Base-by-base conservation (phyloP, 345 rosid genomes). In the Eucalyptus curtisii region DNA sequence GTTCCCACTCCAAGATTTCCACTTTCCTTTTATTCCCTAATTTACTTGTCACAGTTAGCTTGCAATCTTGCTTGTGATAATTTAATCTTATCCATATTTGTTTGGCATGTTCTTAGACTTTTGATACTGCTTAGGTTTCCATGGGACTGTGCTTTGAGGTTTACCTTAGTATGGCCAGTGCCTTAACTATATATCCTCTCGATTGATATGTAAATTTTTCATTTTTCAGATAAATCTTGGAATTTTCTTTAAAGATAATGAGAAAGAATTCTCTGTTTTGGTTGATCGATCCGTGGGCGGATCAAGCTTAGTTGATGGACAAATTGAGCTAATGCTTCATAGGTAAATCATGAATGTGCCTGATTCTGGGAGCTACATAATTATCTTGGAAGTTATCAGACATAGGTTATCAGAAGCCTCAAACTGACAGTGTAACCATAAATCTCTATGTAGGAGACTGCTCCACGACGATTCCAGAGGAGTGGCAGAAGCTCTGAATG, bases 301-400 rank as follows among this genome's bases (percentile, higher is more conserved):
- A 90, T 95, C 99, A 37, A 96, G 98, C 93, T 59, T 96, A 87
- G 94, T 91, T 86, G 99, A 97, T 90, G 99, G 99, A 89, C 96
- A 96, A 93, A 92, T 97, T 91, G 99, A 96, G 93, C 94, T 97
- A 89, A 95, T 97, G 98, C 99, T 97, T 81, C 99, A 97, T 87
- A 94, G 99, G 99, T 96, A 92, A 86, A 81, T 89, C 31, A 59
- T 82, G 84, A n/a, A 88, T 49, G 80, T 92, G 79, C 86, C 48
- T 44, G 17, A n/a, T 24, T 71, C 82, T 37, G 82, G 27, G 14
- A 71, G 82, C 25, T 71, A 71, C 45, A 71, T 71, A 37, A 71
- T 71, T 76, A 37, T 76, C 45, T 71, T 71, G 50, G 37, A 52
- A 50, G 79, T 81, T 22, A 55, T 81, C 55, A 27, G 50, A 55